Evolutionary conservation across 73 alveolate species (phyloP).

Genomic region (Paramecium primaurelia): DNA sequence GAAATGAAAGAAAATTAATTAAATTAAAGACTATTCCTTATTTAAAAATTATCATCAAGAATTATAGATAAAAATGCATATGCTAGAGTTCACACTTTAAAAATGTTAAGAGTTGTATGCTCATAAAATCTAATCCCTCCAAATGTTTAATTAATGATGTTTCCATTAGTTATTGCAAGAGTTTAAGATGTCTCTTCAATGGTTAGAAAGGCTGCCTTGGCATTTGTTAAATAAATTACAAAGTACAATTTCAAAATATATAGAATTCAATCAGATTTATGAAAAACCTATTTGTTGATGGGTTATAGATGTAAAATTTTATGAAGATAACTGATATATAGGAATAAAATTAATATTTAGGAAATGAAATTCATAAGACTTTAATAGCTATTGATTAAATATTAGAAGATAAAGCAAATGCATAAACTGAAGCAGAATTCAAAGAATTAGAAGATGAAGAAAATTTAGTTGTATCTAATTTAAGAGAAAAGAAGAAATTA

Average conservation of each 20-base stretch:
- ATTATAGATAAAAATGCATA: background rate
- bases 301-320: background rate
- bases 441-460: background rate
- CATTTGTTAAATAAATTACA: background rate
- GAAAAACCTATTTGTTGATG: background rate
- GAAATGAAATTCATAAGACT: background rate
- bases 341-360: background rate
- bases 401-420: background rate
- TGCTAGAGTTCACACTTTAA: background rate
- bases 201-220: background rate
- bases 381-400: background rate
- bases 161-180: background rate
- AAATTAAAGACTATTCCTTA: background rate
- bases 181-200: background rate
- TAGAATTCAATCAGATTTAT: background rate
- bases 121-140: background rate
- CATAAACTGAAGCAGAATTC: background rate
- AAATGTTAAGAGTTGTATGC: background rate
- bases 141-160: background rate
- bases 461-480: background rate
- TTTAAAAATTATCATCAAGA: background rate
- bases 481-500: background rate
- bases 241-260: background rate
- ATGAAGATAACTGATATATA: background rate
- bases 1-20: background rate